phyloP scores from a whole-genome alignment of 1,139 yeast genomes.

The Lodderomyces margitis region DNA sequence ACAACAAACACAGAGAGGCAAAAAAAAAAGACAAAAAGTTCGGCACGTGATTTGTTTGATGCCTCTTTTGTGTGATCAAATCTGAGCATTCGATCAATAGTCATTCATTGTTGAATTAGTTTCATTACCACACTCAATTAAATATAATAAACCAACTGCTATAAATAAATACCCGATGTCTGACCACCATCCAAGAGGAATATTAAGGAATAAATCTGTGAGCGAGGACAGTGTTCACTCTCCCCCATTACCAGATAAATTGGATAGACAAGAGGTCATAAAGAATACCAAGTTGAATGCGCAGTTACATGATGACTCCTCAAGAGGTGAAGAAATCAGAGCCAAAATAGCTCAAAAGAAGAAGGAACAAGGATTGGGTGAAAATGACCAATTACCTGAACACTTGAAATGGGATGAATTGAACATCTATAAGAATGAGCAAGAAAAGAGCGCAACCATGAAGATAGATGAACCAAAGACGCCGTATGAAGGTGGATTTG shows the following conservation, averaged over 20 bases:
- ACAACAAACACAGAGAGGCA: too few relatives aligned
- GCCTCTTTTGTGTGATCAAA: neutral
- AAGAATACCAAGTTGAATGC: slow-evolving; percentile 44
- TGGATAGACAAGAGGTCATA: slow-evolving; percentile 47
- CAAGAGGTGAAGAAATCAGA: slow-evolving; percentile 40
- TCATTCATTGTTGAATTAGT: slow-evolving; percentile 2
- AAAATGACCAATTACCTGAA: slow-evolving; percentile 9
- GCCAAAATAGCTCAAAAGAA: slow-evolving; percentile 34
- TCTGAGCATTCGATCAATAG: neutral
- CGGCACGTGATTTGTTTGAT: neutral
- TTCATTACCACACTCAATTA: neutral
- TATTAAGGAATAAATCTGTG: slow-evolving; percentile 37
- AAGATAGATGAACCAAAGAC: slow-evolving; percentile 96
- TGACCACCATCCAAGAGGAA: slow-evolving; percentile 38
- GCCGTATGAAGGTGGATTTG: slow-evolving; percentile 92
- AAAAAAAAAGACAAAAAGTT: neutral
- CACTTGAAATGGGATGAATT: slow-evolving; percentile 74
- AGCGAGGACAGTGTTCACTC: slow-evolving; percentile 14
- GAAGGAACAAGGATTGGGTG: slow-evolving; percentile 9
- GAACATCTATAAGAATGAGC: slow-evolving; percentile 63
- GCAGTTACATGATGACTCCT: slow-evolving; percentile 28
- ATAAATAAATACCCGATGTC: slow-evolving; percentile 15
- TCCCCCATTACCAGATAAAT: slow-evolving; percentile 17
- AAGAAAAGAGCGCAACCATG: slow-evolving; percentile 72
- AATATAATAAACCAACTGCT: neutral